A percentile compares a stretch with the other conserved stretches of the same genome.
These are phyloP conservation scores for Pythium volutum DNA, from an alignment of 352 stramenopile genomes.

Conservation along the genomic window DNA sequence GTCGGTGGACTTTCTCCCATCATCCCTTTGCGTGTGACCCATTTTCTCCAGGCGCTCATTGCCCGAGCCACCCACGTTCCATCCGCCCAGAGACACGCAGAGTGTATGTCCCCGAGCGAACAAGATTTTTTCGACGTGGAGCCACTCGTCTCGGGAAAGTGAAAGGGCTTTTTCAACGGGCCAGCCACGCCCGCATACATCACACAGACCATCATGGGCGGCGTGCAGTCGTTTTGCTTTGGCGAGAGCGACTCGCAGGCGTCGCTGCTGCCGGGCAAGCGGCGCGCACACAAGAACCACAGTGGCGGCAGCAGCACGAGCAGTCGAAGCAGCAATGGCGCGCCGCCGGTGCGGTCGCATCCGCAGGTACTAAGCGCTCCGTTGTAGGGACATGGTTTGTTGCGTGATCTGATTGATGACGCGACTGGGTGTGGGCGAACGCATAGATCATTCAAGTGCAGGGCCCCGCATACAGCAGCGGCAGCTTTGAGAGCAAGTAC, in stretches of 20 bases:
- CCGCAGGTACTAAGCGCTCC: constrained; percentile 28
- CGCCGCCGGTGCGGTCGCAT: constrained; percentile 26
- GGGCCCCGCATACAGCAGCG: constrained; percentile 61
- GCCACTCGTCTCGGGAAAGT: too few relatives aligned
- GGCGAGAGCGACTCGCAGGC: constrained; percentile 32
- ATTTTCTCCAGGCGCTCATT: too few relatives aligned
- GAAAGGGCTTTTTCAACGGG: too few relatives aligned
- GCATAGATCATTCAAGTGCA: constrained; percentile 71
- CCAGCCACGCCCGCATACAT: neutral
- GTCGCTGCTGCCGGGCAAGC: constrained; percentile 39
- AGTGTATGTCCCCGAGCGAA: too few relatives aligned
- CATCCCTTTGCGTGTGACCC: too few relatives aligned
- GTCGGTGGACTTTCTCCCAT: neutral
- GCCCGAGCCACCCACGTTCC: too few relatives aligned
- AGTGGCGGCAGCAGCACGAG: constrained; percentile 35
- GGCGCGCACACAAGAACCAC: constrained; percentile 30
- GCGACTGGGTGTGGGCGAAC: too few relatives aligned
- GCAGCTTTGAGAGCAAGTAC: constrained; percentile 81
- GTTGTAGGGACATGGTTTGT: too few relatives aligned
- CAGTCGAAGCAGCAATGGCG: constrained; percentile 29
- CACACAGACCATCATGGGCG: constrained; percentile 12
- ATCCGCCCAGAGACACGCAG: too few relatives aligned
- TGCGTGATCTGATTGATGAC: neutral
- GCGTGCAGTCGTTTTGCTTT: constrained; percentile 45
- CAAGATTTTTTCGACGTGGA: too few relatives aligned